Evolutionary conservation across 805 yeast species (phyloP), one percentile per base, ranked within the genome.

Genomic region (Lipomyces chichibuensis): DNA sequence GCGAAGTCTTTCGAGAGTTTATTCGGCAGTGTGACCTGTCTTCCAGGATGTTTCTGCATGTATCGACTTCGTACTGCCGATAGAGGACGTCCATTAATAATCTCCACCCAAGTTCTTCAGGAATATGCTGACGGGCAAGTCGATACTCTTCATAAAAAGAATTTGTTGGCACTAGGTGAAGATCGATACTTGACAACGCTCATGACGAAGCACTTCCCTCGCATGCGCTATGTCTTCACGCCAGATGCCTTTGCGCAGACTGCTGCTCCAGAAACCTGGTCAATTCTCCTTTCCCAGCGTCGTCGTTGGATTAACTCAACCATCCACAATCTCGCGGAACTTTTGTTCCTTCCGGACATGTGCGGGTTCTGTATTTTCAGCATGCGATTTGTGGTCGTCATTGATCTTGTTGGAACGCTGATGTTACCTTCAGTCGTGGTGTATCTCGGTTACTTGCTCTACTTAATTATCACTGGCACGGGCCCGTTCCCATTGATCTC

Each of bases 261-360:
- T 1, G 78, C 83, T 64, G 89, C 85, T 2, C 89, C 89, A 0
- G 86, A 83, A 65, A 78, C 79, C 53, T 83, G 85, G 73, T 75
- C 74, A 64, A 84, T 84, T 59, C 78, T 84, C 69, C 79, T 84
- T 60, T 84, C 87, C 2, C 87, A 84, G 75, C 82, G 87, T 72
- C 84, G 87, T 76, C 85, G 89, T 70, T 86, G 89, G 89, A 86
- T 86, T 73, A 86, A 86, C 75, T 86, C 89, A 7, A 86, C 89
- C 0, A 87, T 86, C 37, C 89, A 86, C 76, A 86, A 86, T 72
- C 82, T 86, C 75, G 78, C 83, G 75, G 89, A 86, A 77, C 81
- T 86, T 71, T 81, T 85, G 52, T 80, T 84, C 71, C 83, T 85
- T 55, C 80, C 81, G 37, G 85, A 85, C 67, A 82, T 86, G 80